Evolutionary conservation across 306 rosid species (phyloP), one percentile per base, ranked within the genome.

Genomic region (Boehmeria nivea): DNA sequence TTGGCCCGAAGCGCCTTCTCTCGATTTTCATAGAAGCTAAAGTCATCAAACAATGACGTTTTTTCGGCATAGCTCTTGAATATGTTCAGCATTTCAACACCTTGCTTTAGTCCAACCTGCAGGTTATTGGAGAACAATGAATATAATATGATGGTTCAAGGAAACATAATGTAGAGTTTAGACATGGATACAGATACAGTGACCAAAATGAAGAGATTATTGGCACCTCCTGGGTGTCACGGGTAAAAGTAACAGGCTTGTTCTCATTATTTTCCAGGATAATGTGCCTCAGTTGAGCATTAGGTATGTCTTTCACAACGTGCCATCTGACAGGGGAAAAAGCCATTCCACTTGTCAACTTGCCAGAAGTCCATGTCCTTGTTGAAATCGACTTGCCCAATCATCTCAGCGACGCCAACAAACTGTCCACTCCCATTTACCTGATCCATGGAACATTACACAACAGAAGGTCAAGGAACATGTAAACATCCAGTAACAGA

Each of bases 171-270:
- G n/a, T n/a, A n/a, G n/a, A n/a, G n/a, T n/a, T n/a, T n/a, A n/a
- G n/a, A n/a, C n/a, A n/a, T n/a, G n/a, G n/a, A n/a, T n/a, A n/a
- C n/a, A n/a, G n/a, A n/a, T 28, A 28, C 34, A 18, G 33, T 2
- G 21, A 26, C 2, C n/a, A 0, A 22, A 1, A 21, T 6, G 4
- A 16, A 21, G 14, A 47, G 31, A 15, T 8, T 21, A n/a, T 13
- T 9, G 46, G 28, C 76, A 89, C 97, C 97, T 89, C 97, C 44
- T 89, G 97, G 27, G 97, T 85, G 70, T 89, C 97, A 57, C 95
- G 78, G 26, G 78, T 85, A 73, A 59, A 76, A 53, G 93, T 89
- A 27, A 89, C 95, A 16, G 79, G 57, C 61, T 60, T 72, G 76
- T 85, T 83, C 27, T 89, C 93, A 67, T 85, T 82, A 45, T 61